Evolutionary conservation across 2,329 filamentous ascomycete species (phyloP), one percentile per base, ranked within the genome.

Genomic region (Ramichloridium luteum): DNA sequence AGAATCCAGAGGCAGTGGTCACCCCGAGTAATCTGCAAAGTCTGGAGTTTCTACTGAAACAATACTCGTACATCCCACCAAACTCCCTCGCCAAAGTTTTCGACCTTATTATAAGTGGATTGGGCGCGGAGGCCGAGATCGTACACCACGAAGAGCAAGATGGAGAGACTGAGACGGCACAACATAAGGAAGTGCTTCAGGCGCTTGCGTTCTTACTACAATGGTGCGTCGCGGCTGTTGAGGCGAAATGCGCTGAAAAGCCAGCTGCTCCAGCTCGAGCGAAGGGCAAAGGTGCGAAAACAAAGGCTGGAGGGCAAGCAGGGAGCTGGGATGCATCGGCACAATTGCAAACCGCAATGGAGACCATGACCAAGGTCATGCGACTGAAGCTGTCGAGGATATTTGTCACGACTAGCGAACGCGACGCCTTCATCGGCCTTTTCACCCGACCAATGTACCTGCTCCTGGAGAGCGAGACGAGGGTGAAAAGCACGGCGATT

Each of bases 31-130:
- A 78, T 43, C 86, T 96, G 62, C 88, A 98, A 64, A 93, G 86
- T 40, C 60, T 98, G 47, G 88, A 94, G 58, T 93, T 93, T 54
- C 66, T 98, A 37, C 70, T 98, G 64, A 98, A 98, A 88, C 84
- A 79, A 55, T 76, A 82, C 4, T 70, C 80, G 22, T 74, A 77
- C 42, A 72, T 96, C 32, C 83, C 88, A 17, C 74, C 79, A 14
- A 76, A 83, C 51, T 76, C 80, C 16, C 71, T 96, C 40, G 90
- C 84, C 68, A 96, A 94, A 62, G 73, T 96, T 39, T 80, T 96
- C 51, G 53, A 74, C 93, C 47, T 84, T 82, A 44, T 96, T 80
- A 27, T 90, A 81, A 34, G 66, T 93, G 35, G 79, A 80, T 28
- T 57, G 15, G 47, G 47, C 13, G 72, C 84, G 38, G 83, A 94